Conservation (phyloP, 1,139 yeast genomes). For the Geotrichum klebahnii region DNA sequence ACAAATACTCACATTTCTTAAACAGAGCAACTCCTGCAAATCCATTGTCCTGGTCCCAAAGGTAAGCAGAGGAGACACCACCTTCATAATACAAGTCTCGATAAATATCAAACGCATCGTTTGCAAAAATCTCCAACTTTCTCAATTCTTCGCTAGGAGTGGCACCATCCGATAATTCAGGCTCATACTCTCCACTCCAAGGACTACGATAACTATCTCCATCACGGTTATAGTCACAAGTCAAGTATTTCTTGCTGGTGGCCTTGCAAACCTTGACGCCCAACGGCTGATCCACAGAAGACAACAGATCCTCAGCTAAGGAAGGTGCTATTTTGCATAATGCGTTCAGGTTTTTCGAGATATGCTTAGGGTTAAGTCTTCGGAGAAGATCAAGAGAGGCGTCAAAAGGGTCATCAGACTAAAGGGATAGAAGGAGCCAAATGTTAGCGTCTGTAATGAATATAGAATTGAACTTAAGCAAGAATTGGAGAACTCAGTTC, state of each 20-base stretch:
- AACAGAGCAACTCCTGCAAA: conserved; percentile 91
- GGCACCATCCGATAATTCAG: conserved; percentile 61
- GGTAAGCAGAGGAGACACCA: conserved; percentile 81
- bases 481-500: no score
- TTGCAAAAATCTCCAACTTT: conserved; percentile 72
- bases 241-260: conserved; percentile 64
- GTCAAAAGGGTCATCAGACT: conserved; percentile 67
- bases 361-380: conserved; percentile 74
- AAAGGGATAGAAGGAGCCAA: background rate
- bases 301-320: conserved; percentile 78
- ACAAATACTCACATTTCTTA: conserved; percentile 53
- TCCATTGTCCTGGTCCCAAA: conserved; percentile 71
- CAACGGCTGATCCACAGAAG: conserved; percentile 86
- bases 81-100: conserved; percentile 94
- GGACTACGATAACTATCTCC: conserved; percentile 92
- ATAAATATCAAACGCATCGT: conserved; percentile 88
- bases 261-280: conserved; percentile 52
- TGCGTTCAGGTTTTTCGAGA: conserved; percentile 57
- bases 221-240: conserved; percentile 94
- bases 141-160: conserved; percentile 67
- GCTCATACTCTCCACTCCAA: conserved; percentile 79
- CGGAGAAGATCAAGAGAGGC: conserved; percentile 85
- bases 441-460: background rate
- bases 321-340: conserved; percentile 76
- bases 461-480: no score